Conservation (phyloP, 192 early-diverging fungal species). For the Radiomyces spectabilis region DNA sequence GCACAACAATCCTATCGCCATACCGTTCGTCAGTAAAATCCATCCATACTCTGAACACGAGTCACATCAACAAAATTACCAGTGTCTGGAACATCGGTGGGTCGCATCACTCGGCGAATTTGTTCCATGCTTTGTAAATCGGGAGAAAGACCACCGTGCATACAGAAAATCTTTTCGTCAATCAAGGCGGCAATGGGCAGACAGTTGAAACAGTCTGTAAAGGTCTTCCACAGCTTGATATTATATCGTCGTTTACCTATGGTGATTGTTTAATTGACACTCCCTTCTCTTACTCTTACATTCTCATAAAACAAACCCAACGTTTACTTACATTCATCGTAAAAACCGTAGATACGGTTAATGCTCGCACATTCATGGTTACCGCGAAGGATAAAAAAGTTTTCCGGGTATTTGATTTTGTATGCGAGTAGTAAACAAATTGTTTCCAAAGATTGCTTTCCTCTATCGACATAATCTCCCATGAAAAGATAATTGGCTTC, state of each 20-base stretch:
- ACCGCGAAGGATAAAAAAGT: constrained; percentile 98
- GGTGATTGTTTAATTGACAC: too few relatives aligned
- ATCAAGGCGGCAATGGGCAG: constrained; percentile 95
- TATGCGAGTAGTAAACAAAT: constrained; percentile 95
- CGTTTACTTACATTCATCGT: constrained; percentile 80
- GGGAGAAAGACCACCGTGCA: constrained; percentile 97
- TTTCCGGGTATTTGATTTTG: constrained; percentile 99
- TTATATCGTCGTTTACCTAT: constrained; percentile 96
- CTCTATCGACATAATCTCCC: constrained; percentile 97
- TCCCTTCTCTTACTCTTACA: too few relatives aligned
- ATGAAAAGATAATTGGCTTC: constrained; percentile 96
- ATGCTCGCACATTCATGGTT: constrained; percentile 95
- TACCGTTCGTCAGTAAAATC: too few relatives aligned
- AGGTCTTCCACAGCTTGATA: constrained; percentile 99
- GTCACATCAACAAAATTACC: too few relatives aligned
- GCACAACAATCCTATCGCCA: constrained; percentile 78
- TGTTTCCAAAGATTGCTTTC: constrained; percentile 97
- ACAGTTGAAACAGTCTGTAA: constrained; percentile 98
- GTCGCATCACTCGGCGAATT: constrained; percentile 93
- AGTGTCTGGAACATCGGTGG: constrained; percentile 96
- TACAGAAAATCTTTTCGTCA: constrained; percentile 97
- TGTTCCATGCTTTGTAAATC: constrained; percentile 98
- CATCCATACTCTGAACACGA: too few relatives aligned
- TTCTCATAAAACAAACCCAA: not conserved
- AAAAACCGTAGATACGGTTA: constrained; percentile 89